Base-by-base conservation (phyloP, 2,329 filamentous ascomycete species). In the Pezicula carpinea region DNA sequence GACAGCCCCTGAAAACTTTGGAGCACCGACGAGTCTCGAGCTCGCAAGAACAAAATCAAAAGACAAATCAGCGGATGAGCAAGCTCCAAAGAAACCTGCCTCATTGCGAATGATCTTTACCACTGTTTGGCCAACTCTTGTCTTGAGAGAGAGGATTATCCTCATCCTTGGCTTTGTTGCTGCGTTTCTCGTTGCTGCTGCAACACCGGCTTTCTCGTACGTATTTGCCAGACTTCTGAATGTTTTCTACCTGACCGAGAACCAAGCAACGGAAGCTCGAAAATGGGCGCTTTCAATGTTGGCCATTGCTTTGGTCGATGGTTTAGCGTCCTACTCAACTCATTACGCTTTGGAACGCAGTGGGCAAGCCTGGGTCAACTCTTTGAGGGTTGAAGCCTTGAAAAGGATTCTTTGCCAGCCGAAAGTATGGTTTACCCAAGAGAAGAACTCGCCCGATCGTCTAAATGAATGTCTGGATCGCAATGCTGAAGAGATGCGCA, bases 401-500 rank as follows among this genome's bases (percentile, higher is more conserved):
- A 73, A 73, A 41, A 76, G 78, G 1, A 81, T 96, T 14, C 71
- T 97, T 1, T 73, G 77, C 33, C 92, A 96, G 60, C 85, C 88
- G 1, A 82, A 78, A 51, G 67, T 76, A 4, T 97, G 90, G 84
- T 95, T 95, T 56, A 83, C 89, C 53, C 70, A 75, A 42, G 73
- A 84, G 2, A 72, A 74, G 29, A 87, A 93, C 63, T 79, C 76
- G 0, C 70, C 85, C 0, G 71, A 74, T 1, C 73, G 75, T 2
- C 73, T 97, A 35, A 81, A 76, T 1, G 82, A 88, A 50, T 85
- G 78, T 38, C 75, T 97, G 0, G 89, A 95, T 58, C 79, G 85
- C 14, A 87, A 89, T 57, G 87, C 85, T 0, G 90, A 97, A 62
- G 89, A 96, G 61, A 91, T 93, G 79, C 79, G 87, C 7, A 90